phyloP scores from a whole-genome alignment of 164 flowering plant genomes.

The Stephania yunnanensis region DNA sequence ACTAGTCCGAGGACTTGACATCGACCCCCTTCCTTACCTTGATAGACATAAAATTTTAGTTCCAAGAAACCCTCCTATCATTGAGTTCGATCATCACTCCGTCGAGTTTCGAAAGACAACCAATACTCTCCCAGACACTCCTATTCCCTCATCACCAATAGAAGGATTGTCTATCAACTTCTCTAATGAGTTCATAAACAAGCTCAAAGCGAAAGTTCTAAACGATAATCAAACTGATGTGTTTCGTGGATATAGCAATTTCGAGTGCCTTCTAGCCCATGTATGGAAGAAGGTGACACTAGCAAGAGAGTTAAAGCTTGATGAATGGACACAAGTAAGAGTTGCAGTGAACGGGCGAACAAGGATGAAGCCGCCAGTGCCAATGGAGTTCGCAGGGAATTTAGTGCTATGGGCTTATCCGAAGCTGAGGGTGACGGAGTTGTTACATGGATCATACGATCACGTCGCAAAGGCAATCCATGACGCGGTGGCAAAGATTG shows the following conservation, averaged over 20 bases:
- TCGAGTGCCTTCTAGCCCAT: slow-evolving; percentile 17
- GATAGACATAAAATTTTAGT: slow-evolving; percentile 4
- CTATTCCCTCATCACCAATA: background rate
- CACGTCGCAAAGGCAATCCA: slow-evolving; percentile 16
- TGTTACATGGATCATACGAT: slow-evolving; percentile 10
- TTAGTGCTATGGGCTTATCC: slow-evolving; percentile 24
- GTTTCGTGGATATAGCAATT: background rate
- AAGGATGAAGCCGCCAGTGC: slow-evolving; percentile 18
- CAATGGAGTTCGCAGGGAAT: slow-evolving; percentile 22
- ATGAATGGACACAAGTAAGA: slow-evolving; percentile 15
- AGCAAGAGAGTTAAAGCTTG: slow-evolving; percentile 12
- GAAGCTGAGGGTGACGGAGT: slow-evolving; percentile 14
- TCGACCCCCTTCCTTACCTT: slow-evolving; percentile 12
- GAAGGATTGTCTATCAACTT: too few relatives aligned
- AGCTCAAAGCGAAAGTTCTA: too few relatives aligned
- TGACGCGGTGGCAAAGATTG: slow-evolving; percentile 13
- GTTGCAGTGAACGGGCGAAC: slow-evolving; percentile 22
- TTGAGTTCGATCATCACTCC: slow-evolving; percentile 15
- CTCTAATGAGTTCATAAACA: too few relatives aligned
- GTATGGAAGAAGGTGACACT: slow-evolving; percentile 17
- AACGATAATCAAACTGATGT: too few relatives aligned
- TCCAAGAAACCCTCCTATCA: slow-evolving; percentile 17
- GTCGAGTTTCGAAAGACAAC: slow-evolving; percentile 11
- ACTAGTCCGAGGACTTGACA: slow-evolving; percentile 5
- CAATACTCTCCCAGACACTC: background rate